Conservation (phyloP, 139 green algal species). For the Chlorella sp. region DNA sequence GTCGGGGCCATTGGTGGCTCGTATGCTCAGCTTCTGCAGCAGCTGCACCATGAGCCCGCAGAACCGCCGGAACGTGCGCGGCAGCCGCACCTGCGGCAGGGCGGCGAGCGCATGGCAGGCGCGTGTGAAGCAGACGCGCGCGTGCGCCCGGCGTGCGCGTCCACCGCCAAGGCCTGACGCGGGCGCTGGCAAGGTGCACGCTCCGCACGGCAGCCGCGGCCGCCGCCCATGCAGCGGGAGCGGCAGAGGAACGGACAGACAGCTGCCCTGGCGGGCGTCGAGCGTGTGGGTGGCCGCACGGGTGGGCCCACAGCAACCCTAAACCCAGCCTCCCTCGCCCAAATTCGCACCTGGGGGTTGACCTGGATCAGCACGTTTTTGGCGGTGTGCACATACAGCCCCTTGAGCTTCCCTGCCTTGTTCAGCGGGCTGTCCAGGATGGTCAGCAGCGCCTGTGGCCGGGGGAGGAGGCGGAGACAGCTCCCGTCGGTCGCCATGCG, state of each 20-base stretch:
- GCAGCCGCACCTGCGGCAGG: constrained; percentile 76
- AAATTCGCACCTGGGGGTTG: constrained; percentile 60
- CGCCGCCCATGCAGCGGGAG: no score
- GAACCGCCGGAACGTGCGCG: constrained; percentile 95
- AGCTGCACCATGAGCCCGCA: constrained; percentile 95
- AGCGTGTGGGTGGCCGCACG: no score
- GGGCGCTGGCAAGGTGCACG: no score
- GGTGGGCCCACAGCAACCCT: no score
- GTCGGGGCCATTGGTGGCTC: constrained; percentile 92
- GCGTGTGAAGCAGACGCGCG: no score
- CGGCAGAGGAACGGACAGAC: no score
- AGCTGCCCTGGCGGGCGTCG: no score
- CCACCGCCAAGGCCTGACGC: no score
- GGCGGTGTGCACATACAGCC: constrained; percentile 86
- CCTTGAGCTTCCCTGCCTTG: constrained; percentile 91
- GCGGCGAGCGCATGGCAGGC: no score
- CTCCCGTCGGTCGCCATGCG: no score
- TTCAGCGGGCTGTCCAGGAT: constrained; percentile 96
- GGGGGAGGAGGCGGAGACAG: neutral
- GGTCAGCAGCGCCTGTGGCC: constrained; percentile 78
- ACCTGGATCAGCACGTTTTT: constrained; percentile 95
- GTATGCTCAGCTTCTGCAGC: constrained; percentile 97
- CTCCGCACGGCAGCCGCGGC: no score
- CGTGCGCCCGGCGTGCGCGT: no score
- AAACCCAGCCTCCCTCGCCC: neutral